phyloP scores from a whole-genome alignment of 345 rosid genomes.

The Firmiana major region DNA sequence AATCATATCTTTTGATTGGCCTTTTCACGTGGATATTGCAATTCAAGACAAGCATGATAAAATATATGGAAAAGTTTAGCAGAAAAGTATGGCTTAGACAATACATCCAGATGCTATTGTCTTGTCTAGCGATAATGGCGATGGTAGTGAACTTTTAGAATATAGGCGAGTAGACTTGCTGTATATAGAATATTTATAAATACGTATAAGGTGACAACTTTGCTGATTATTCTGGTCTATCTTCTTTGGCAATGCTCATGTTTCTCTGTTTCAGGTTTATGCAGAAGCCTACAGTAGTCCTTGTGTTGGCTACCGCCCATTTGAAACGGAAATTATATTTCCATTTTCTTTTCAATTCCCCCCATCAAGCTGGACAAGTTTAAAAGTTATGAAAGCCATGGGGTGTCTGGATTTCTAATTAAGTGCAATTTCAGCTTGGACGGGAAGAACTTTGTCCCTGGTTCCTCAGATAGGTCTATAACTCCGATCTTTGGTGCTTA shows the following conservation, averaged over 20 bases:
- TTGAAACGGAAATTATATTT: slow-evolving; percentile 78
- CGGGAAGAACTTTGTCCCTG: slow-evolving; percentile 62
- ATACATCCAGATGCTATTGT: neutral
- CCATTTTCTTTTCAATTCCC: slow-evolving; percentile 66
- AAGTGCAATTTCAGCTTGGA: slow-evolving; percentile 75
- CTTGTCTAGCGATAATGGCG: neutral
- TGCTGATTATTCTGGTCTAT: neutral
- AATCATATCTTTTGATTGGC: neutral
- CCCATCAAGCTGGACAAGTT: slow-evolving; percentile 87
- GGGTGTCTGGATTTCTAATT: slow-evolving; percentile 78
- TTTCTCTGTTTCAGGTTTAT: slow-evolving; percentile 51
- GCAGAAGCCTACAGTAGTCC: slow-evolving; percentile 85
- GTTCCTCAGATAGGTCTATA: slow-evolving; percentile 56
- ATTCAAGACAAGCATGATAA: slow-evolving; percentile 6
- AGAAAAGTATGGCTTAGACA: neutral
- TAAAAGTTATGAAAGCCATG: slow-evolving; percentile 64
- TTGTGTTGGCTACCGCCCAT: slow-evolving; percentile 62
- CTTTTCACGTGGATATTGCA: neutral
- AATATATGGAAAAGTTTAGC: neutral
- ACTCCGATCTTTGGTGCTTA: slow-evolving; percentile 44
- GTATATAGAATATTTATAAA: neutral
- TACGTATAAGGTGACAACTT: neutral
- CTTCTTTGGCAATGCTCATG: neutral
- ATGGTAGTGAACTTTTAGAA: neutral
- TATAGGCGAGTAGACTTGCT: neutral